phyloP scores from a whole-genome alignment of 352 stramenopile genomes.

The Achlya hypogyna region DNA sequence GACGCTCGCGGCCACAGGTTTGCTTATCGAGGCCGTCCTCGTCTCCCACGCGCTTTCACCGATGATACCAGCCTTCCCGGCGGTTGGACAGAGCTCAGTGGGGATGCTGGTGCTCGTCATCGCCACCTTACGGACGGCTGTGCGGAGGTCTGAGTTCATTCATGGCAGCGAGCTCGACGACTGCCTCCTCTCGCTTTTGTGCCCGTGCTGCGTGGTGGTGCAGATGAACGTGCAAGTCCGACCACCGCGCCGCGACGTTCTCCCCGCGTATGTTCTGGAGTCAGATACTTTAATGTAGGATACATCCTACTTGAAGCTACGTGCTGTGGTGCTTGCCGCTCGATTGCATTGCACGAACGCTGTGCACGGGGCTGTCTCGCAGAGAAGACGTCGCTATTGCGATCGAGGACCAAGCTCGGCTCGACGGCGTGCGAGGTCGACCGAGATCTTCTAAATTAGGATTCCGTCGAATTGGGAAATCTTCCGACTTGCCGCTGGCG shows the following conservation, averaged over 20 bases:
- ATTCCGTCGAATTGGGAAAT: too few relatives aligned
- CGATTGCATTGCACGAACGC: too few relatives aligned
- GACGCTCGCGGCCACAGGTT: background rate
- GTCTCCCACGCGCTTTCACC: background rate
- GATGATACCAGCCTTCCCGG: background rate
- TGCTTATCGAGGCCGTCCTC: background rate
- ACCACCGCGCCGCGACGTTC: background rate
- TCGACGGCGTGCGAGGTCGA: too few relatives aligned
- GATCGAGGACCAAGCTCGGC: too few relatives aligned
- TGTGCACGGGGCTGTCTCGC: too few relatives aligned
- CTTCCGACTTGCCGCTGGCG: too few relatives aligned
- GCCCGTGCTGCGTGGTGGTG: slow-evolving; percentile 26
- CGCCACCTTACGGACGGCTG: background rate
- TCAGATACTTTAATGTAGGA: too few relatives aligned
- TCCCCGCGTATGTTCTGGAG: background rate
- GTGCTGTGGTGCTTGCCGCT: too few relatives aligned
- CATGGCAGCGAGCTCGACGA: slow-evolving; percentile 17
- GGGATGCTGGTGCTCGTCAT: background rate
- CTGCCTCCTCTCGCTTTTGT: background rate
- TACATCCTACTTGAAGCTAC: too few relatives aligned
- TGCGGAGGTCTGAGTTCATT: slow-evolving; percentile 20
- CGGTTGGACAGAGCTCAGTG: background rate
- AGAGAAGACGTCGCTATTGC: too few relatives aligned
- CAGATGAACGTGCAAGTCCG: slow-evolving; percentile 68
- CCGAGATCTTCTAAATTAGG: too few relatives aligned